Evolutionary conservation across 78 protist genomes (phyloP), one percentile per base, ranked within the genome.

Genomic region (Salpingoeca rosetta): DNA sequence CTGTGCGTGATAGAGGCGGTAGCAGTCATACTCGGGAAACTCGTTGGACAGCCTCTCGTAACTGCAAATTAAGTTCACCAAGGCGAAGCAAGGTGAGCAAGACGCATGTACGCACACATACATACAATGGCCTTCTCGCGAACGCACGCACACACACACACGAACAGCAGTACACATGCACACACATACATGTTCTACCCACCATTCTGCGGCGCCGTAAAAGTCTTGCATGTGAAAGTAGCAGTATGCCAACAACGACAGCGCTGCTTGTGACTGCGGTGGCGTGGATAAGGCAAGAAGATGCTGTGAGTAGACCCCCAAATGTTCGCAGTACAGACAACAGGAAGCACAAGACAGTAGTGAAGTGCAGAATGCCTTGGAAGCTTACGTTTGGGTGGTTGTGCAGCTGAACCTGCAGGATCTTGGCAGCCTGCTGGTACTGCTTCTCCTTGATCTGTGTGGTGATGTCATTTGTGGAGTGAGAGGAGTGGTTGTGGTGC

Each of bases 241-340:
- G 87, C 93, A 91, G 87, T 90, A 95, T 25, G 81, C 97, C 39
- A 95, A 79, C 41, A 95, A 91, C 11, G 93, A 88, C 25, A 87
- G 78, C 36, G 95, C 92, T 3, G 95, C 95, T 0, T 94, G 90
- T 28, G 86, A 83, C 12, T 80, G 56, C 1, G n/a, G n/a, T n/a
- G n/a, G n/a, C n/a, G n/a, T n/a, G n/a, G n/a, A n/a, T n/a, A n/a
- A n/a, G n/a, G n/a, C n/a, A n/a, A n/a, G n/a, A n/a, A n/a, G n/a
- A n/a, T n/a, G n/a, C n/a, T n/a, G n/a, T n/a, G n/a, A n/a, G n/a
- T n/a, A n/a, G n/a, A n/a, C n/a, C n/a, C n/a, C n/a, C n/a, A n/a
- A n/a, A n/a, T n/a, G n/a, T n/a, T n/a, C n/a, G n/a, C n/a, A n/a
- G n/a, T n/a, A n/a, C n/a, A n/a, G n/a, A n/a, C n/a, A n/a, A n/a